phyloP scores from a whole-genome alignment of 331 rosid species.

The Quercus phellos region DNA sequence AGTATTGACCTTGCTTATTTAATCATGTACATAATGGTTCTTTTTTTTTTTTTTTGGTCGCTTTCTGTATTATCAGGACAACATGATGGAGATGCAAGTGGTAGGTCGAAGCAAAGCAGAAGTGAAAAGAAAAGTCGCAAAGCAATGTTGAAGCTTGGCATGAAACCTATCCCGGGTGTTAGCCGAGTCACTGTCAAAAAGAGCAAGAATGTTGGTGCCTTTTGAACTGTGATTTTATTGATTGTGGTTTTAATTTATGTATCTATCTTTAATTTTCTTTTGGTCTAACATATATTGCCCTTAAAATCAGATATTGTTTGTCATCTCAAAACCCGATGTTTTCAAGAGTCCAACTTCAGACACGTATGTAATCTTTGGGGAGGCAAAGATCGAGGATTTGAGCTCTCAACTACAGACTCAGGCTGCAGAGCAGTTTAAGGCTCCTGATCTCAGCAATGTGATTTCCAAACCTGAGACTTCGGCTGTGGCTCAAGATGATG shows the following conservation, averaged over 20 bases:
- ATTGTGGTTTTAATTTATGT: not conserved
- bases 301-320: constrained; percentile 62
- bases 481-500: constrained; percentile 46
- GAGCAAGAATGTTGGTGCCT: constrained; percentile 76
- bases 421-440: constrained; percentile 95
- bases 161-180: constrained; percentile 78
- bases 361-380: constrained; percentile 79
- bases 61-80: constrained; percentile 25
- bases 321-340: constrained; percentile 86
- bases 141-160: constrained; percentile 94
- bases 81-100: constrained; percentile 58
- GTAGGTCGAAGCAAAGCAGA: constrained; percentile 83
- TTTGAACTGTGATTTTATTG: not conserved
- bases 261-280: not conserved
- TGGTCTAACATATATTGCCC: not conserved
- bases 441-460: constrained; percentile 61
- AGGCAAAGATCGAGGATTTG: constrained; percentile 88
- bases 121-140: constrained; percentile 95
- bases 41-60: not conserved
- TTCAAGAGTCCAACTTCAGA: constrained; percentile 90
- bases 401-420: constrained; percentile 85
- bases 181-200: constrained; percentile 85
- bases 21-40: not conserved
- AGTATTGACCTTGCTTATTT: not conserved
- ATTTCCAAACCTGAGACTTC: constrained; percentile 62